These are phyloP conservation scores for Apiotrichum montevideense DNA, from an alignment of 1,284 basidiomycete species.

Conservation along the genomic window DNA sequence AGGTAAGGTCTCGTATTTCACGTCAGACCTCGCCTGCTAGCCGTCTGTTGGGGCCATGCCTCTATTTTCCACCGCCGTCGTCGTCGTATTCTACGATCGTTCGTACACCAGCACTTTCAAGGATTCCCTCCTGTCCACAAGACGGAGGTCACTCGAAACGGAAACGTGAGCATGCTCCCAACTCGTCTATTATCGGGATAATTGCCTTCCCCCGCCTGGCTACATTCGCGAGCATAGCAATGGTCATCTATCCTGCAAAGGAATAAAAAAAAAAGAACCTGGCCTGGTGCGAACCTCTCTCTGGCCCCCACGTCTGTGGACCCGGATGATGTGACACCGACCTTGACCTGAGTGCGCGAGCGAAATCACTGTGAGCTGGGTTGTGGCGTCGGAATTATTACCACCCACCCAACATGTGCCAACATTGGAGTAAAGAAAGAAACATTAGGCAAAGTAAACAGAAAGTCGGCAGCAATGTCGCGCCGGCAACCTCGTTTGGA, in stretches of 20 bases:
- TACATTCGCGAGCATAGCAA: conserved; percentile 21
- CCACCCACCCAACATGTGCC: neutral
- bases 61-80: neutral
- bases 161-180: conserved; percentile 2
- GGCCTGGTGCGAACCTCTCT: conserved; percentile 6
- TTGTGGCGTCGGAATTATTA: conserved; percentile 22
- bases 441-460: neutral
- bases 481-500: neutral
- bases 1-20: neutral
- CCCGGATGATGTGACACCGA: conserved; percentile 8
- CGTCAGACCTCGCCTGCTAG: neutral
- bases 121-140: too few species aligned
- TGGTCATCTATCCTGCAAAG: neutral
- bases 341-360: conserved; percentile 16
- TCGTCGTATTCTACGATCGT: neutral
- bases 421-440: neutral
- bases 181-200: neutral
- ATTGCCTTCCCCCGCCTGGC: conserved; percentile 26
- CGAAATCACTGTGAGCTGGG: conserved; percentile 18
- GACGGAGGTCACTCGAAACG: neutral
- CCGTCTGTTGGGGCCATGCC: neutral
- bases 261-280: neutral
- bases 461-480: neutral
- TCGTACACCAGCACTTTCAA: neutral
- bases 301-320: conserved; percentile 14